These are phyloP conservation scores for Rubia yunnanensis DNA, from an alignment of 257 asterid species.

Conservation along the genomic window DNA sequence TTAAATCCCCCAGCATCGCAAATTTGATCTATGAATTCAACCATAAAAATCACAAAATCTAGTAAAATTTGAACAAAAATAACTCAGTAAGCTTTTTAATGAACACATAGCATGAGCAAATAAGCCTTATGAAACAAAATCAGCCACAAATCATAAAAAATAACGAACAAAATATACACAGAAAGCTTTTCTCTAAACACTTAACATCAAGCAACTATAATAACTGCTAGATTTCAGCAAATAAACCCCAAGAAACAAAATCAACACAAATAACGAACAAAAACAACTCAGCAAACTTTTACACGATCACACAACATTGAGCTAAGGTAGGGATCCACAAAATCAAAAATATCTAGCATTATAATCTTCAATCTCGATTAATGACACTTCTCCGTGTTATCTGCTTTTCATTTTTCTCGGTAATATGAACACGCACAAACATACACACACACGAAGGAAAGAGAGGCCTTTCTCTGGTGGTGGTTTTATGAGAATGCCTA, in stretches of 20 bases:
- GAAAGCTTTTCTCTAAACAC: too few relatives aligned
- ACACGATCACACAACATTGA: background rate
- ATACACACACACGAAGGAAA: background rate
- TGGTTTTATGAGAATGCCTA: too few relatives aligned
- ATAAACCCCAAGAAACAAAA: background rate
- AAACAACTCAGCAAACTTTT: background rate
- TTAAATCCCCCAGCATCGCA: slow-evolving; percentile 75
- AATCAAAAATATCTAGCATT: background rate
- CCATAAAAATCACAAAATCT: slow-evolving; percentile 5
- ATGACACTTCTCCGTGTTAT: background rate
- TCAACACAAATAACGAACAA: background rate
- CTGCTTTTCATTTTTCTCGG: background rate
- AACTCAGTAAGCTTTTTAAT: background rate
- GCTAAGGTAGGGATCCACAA: background rate
- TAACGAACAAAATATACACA: too few relatives aligned
- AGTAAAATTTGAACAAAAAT: background rate
- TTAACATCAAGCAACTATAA: background rate
- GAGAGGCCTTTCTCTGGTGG: too few relatives aligned
- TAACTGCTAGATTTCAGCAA: background rate
- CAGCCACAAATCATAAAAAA: background rate
- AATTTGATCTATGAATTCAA: slow-evolving; percentile 24
- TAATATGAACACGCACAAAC: background rate
- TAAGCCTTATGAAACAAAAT: too few relatives aligned
- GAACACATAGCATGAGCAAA: background rate
- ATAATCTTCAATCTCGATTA: background rate